A percentile compares a stretch with the other conserved stretches of the same genome.
Conservation (phyloP, 2,329 filamentous ascomycete species). For the Huntiella omanensis region DNA sequence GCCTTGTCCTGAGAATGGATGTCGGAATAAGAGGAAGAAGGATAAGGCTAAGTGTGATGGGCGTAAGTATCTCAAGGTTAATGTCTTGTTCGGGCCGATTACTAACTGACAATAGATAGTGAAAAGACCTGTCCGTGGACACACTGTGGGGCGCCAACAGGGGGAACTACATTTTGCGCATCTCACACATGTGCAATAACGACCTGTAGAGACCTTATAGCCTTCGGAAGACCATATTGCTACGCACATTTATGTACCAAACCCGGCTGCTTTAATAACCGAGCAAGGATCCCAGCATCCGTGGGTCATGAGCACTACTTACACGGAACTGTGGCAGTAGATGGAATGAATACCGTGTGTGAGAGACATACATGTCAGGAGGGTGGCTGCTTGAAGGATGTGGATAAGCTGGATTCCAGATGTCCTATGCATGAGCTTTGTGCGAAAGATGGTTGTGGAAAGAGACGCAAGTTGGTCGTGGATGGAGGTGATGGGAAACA, state of each 20-base stretch:
- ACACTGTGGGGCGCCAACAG: background rate
- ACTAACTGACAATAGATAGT: background rate
- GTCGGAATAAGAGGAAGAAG: background rate
- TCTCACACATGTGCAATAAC: background rate
- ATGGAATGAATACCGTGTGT: slow-evolving; percentile 1
- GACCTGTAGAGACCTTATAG: background rate
- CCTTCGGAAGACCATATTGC: background rate
- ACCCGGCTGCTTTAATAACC: background rate
- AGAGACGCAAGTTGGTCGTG: background rate
- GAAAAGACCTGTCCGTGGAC: background rate
- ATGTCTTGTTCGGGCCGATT: background rate
- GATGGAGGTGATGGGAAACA: background rate
- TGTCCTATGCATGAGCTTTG: background rate
- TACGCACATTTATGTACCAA: background rate
- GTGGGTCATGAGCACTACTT: background rate
- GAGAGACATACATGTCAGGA: slow-evolving; percentile 8
- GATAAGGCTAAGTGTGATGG: background rate
- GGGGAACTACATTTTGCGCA: background rate
- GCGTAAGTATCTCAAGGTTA: background rate
- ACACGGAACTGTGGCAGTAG: background rate
- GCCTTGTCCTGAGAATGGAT: slow-evolving; percentile 7
- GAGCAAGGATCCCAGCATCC: background rate
- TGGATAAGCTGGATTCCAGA: background rate
- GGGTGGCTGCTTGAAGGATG: slow-evolving; percentile 1
- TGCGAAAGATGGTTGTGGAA: slow-evolving; percentile 3